A percentile compares a stretch with the other conserved stretches of the same genome.
These are phyloP conservation scores for Neonectria magnoliae DNA, from an alignment of 2,329 filamentous ascomycete species.

Conservation along the genomic window DNA sequence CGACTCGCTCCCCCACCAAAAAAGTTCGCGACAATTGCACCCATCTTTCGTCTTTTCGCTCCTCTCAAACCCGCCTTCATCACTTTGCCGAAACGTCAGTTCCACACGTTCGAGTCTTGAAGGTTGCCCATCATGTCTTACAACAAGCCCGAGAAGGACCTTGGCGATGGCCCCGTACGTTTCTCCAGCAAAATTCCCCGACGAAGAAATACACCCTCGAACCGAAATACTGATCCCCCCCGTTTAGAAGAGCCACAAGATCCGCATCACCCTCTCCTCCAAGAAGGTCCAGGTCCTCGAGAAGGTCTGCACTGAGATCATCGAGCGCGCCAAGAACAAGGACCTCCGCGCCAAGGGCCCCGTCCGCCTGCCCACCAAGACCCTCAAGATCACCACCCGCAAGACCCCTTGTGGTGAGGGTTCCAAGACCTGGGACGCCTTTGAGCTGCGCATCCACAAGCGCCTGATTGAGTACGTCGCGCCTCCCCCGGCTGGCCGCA, in stretches of 20 bases:
- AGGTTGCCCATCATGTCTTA: slow-evolving; percentile 83
- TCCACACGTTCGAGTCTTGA: slow-evolving; percentile 81
- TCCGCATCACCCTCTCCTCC: slow-evolving; percentile 96
- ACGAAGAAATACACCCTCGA: not conserved
- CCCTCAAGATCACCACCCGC: slow-evolving; percentile 94
- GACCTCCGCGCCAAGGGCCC: slow-evolving; percentile 98
- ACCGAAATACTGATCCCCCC: slow-evolving; percentile 11
- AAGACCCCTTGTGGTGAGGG: slow-evolving; percentile 99
- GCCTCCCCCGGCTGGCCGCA: not conserved
- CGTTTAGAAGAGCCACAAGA: slow-evolving; percentile 88
- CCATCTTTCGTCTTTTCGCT: not conserved
- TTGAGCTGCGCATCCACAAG: slow-evolving; percentile 99
- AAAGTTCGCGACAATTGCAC: slow-evolving; percentile 35
- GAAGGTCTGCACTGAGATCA: slow-evolving; percentile 98
- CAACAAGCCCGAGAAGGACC: slow-evolving; percentile 95
- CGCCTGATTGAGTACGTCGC: slow-evolving; percentile 87
- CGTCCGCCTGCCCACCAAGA: slow-evolving; percentile 97
- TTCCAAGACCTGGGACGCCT: slow-evolving; percentile 99
- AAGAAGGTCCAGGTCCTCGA: slow-evolving; percentile 96
- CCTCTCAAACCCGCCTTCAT: slow-evolving; percentile 64
- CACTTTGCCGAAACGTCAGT: slow-evolving; percentile 79
- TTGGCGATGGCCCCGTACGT: slow-evolving; percentile 85
- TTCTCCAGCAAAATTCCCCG: slow-evolving; percentile 6
- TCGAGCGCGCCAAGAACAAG: slow-evolving; percentile 98
- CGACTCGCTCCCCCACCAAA: slow-evolving; percentile 28